Base-by-base conservation (phyloP, 2,329 filamentous ascomycete species). In the Fusarium bulbicola region DNA sequence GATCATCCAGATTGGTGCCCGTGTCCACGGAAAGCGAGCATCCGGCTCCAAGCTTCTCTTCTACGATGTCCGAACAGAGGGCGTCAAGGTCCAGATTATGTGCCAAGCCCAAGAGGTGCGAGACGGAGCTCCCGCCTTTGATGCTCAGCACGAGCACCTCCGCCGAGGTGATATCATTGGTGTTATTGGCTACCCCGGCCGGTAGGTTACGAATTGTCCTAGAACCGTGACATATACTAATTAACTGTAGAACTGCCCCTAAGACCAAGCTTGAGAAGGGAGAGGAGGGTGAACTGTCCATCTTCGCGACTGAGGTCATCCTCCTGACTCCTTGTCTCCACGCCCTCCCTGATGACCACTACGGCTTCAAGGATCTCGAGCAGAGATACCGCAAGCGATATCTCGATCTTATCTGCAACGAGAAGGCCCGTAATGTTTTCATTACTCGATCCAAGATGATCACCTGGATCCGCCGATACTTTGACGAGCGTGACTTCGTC, bases 351-450 rank as follows among this genome's bases (percentile, higher is more conserved):
- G 92, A 93, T 70, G 94, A 96, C 83, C 92, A 95, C 84, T 98
- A 94, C 81, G 95, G 95, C 71, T 95, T 98, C 87, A 95, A 97
- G 88, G 95, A 98, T 81, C 90, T 95, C 80, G 96, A 99, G 84
- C 93, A 95, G 83, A 91, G 96, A 69, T 95, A 94, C 88, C 93
- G 97, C 78, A 93, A 97, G 86, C 90, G 95, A 68, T 97, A 97
- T 82, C 90, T 99, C 59, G 96, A 99, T 83, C 87, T 99, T 77
- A 96, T 99, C 84, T 97, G 98, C 92, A 98, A 99, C 84, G 93
- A 97, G 79, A 88, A 88, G 71, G 94, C 93, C 50, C 91, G 95
- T 62, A 89, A 97, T 68, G 92, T 95, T 65, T 93, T 98, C 82
- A 88, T 94, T 78, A 95, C 93, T 43, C 90, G 96, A 62, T 91